Base-by-base conservation (phyloP, 768 basidiomycete species). In the Serendipita sp. region DNA sequence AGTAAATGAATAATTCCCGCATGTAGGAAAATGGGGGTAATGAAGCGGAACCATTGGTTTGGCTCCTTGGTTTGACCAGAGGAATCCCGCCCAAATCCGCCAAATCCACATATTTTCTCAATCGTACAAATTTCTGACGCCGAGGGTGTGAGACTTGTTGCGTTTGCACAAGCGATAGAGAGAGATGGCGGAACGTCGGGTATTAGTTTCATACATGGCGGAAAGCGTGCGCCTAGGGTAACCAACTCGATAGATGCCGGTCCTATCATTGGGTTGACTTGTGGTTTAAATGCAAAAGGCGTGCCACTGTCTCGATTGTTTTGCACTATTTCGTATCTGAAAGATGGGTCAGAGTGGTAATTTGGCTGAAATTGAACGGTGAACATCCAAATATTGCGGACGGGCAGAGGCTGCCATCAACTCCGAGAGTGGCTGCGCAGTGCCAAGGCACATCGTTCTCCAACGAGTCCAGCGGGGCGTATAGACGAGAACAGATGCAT, bases 1-100 rank as follows among this genome's bases (percentile, higher is more conserved):
- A 86, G 68, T 41, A 95, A 78, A 72, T 99, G 95, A n/a, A 99
- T 78, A 65, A 99, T 78, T n/a, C 95, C 95, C 10, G 91, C 96
- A 69, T 98, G 95, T 3, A 97, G 75, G 72, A 98, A 96, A 62
- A 95, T 88, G 7, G 93, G 81, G 1, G 85, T 84, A 69, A 93
- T 86, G 71, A 94, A 94, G 67, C 83, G 76, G 73, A 79, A 85
- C 75, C 78, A 81, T 67, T 85, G 84, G 68, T 83, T 73, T 0
- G 82, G 83, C 2, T 71, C 10, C 56, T 60, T 60, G 28, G 35
- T 28, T 10, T n/a, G 23, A n/a, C 28, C 35, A 23, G 56, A n/a
- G 13, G 56, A 73, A 44, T 73, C 68, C 8, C 72, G 73, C 7
- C 76, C 69, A 69, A 81, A 80, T 10, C 91, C 90, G 63, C 92